These are phyloP conservation scores for Tuber melanosporum DNA, from an alignment of 495 filamentous ascomycete species.

Conservation along the genomic window DNA sequence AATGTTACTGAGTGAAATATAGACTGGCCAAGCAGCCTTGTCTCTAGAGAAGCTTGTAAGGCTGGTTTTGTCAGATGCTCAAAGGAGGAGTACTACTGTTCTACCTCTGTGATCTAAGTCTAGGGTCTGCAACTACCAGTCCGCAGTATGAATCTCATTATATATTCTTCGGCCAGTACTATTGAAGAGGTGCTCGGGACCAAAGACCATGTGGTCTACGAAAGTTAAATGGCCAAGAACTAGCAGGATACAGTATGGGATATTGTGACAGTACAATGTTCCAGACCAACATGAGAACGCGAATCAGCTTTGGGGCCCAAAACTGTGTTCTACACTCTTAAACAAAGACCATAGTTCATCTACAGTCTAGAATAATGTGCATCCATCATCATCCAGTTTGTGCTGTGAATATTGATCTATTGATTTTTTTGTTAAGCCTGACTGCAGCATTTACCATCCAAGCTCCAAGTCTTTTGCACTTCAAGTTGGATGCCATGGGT, in stretches of 20 bases:
- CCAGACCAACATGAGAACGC: no score
- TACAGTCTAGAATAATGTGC: no score
- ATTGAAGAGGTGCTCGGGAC: background rate
- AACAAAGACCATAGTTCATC: no score
- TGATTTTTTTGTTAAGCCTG: no score
- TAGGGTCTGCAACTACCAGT: conserved; percentile 3
- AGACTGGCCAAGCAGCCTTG: conserved; percentile 6
- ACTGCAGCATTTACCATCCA: no score
- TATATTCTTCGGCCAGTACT: background rate
- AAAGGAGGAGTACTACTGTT: background rate
- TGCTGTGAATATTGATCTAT: no score
- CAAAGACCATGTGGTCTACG: background rate
- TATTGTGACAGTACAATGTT: background rate
- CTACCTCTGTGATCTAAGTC: background rate
- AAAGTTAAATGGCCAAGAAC: background rate
- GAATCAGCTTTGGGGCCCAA: background rate
- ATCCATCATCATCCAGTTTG: no score
- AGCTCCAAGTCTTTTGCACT: no score
- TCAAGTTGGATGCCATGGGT: no score
- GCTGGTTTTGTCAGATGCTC: background rate
- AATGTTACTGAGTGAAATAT: conserved; percentile 8
- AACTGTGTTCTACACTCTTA: no score
- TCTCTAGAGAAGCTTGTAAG: conserved; percentile 14
- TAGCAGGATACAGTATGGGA: background rate
- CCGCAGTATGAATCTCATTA: conserved; percentile 7